Evolutionary conservation across 768 basidiomycete species (phyloP), one percentile per base, ranked within the genome.

Genomic region (Boletales sp.): DNA sequence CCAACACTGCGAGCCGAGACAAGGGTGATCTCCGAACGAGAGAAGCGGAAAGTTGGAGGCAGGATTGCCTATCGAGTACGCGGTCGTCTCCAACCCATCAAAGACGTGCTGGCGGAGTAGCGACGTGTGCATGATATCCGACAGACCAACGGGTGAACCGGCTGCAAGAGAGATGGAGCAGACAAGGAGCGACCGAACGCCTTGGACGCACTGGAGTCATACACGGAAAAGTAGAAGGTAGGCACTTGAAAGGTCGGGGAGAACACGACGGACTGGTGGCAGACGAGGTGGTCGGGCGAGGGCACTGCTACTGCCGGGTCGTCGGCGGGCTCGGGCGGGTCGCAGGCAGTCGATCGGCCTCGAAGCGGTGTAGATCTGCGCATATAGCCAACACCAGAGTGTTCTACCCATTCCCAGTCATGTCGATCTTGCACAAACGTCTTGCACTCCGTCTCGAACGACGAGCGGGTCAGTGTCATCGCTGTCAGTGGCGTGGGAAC

Each of bases 21-120:
- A 81, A 0, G 91, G 93, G 59, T 94, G 93, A 50, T 95, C 93
- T 9, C 88, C 88, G 58, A 91, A 90, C 12, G 91, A 89, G 10
- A 95, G 69, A 18, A 94, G 66, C 10, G 93, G 89, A 59, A 92
- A 87, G 6, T 80, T 66, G 2, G 80, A 74, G 12, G 64, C 67
- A 2, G 77, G 74, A 9, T 71, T 66, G 19, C 76, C 76, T 37
- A 89, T 65, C 17, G 79, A 81, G 61, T 77, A 87, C 12, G 76
- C 59, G 15, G 83, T 81, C 7, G 63, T 59, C 32, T 78, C 68
- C 21, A 76, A 66, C 13, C 71, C 68, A 8, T 73, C 69, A 18
- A 81, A 68, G 14, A 72, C 68, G 46, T 72, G 63, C 13, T 63
- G 68, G 51, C 76, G 82, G 58, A 94, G 83, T 30, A 94, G 66